Conservation (phyloP, 441 rosid genomes). For the Gossypium gossypioides region DNA sequence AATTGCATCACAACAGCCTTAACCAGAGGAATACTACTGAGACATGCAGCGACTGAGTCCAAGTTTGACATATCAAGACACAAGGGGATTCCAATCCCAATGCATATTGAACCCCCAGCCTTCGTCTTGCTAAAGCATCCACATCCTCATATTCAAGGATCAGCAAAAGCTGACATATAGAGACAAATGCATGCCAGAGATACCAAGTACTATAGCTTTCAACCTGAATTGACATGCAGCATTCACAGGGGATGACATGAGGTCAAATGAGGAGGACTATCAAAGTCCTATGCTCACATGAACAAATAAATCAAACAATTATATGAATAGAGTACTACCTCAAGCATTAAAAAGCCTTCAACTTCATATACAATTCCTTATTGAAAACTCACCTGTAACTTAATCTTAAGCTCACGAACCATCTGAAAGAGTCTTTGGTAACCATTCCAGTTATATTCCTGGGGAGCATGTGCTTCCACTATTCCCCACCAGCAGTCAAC, state of each 20-base stretch:
- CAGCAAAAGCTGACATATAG: not conserved
- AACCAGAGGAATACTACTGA: not conserved
- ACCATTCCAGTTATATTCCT: slow-evolving; percentile 90
- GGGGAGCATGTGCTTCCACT: slow-evolving; percentile 87
- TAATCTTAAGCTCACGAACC: slow-evolving; percentile 71
- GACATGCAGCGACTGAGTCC: not conserved
- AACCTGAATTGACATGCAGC: not conserved
- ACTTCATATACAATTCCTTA: not conserved
- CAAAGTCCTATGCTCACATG: not conserved
- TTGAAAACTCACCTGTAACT: slow-evolving; percentile 57
- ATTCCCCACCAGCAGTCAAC: slow-evolving; percentile 99
- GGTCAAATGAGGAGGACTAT: not conserved
- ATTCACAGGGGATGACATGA: not conserved
- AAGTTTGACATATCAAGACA: not conserved
- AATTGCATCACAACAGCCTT: not conserved
- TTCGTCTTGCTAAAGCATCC: not conserved
- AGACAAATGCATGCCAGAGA: not conserved
- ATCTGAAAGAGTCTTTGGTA: slow-evolving; percentile 81
- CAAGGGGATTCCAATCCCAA: not conserved
- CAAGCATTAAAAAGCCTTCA: not conserved
- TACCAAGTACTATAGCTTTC: not conserved
- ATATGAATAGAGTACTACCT: not conserved
- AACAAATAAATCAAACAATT: not conserved
- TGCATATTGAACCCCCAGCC: not conserved
- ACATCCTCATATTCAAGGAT: not conserved